Evolutionary conservation across 2,329 filamentous ascomycete species (phyloP), one percentile per base, ranked within the genome.

Genomic region (Coniochaeta sp.): DNA sequence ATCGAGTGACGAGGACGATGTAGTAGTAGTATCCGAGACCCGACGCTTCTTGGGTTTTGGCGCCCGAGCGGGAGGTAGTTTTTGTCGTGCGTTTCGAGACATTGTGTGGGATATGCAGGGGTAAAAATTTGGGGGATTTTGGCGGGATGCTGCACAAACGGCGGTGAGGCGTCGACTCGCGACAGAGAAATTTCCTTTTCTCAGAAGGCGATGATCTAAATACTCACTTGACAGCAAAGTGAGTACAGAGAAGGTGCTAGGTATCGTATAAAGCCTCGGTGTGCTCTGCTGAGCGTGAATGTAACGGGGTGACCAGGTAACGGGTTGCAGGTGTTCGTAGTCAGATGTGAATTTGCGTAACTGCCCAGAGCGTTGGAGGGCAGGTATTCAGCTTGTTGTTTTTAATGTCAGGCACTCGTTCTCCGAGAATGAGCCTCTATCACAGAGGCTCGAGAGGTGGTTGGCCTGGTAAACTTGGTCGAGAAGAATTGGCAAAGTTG

Each of bases 391-490:
- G 57, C 40, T 63, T 57, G 57, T 67, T 64, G 66, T 68, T 70
- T 63, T 76, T 70, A 73, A 68, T 71, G 69, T 72, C 71, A 75
- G 72, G 71, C 73, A 75, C 68, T 73, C 69, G 65, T 52, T 52
- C 50, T 58, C 36, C 58, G 50, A 60, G 62, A 62, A 54, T 57
- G 57, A 47, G 60, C 36, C 36, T 59, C 26, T 60, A 26, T 56
- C 24, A 14, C 16, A 28, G 66, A 64, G 65, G 66, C 62, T 64
- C 67, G 63, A 69, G 73, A 80, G 75, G 76, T 75, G 74, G 73
- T 77, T 77, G 79, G 78, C 77, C 82, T 83, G 75, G 72, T 73
- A 83, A 87, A 85, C 87, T 88, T 83, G 81, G 86, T 89, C 86
- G 82, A 86, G 54, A 57, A 17, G 73, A 74, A 78, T 83, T 80